Percentiles rank a stretch among this genome's conserved stretches.
These are phyloP conservation scores for Ceratocystis alfenasii DNA, from an alignment of 2,329 filamentous ascomycete genomes.

Conservation along the genomic window DNA sequence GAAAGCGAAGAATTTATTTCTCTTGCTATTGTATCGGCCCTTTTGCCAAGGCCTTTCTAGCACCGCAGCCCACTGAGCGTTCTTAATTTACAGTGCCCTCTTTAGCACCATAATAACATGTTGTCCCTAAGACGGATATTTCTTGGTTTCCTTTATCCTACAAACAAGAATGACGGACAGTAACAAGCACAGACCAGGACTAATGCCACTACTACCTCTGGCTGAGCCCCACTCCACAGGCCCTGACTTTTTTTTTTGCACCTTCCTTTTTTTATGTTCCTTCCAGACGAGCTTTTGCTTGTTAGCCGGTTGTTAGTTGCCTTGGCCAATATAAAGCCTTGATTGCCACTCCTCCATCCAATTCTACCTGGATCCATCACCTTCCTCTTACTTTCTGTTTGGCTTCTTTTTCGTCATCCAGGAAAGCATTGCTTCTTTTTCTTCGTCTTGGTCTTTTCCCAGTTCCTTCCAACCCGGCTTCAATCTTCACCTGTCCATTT, in stretches of 20 bases:
- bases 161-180: background rate
- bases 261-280: slow-evolving; percentile 6
- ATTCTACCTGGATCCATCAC: background rate
- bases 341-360: slow-evolving; percentile 16
- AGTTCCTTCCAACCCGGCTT: background rate
- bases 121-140: too few species aligned
- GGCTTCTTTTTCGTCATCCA: slow-evolving; percentile 10
- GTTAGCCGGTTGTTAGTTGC: slow-evolving; percentile 3
- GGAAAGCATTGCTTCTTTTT: slow-evolving; percentile 9
- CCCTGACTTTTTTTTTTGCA: slow-evolving; percentile 20
- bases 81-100: background rate
- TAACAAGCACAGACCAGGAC: slow-evolving; percentile 3
- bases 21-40: slow-evolving; percentile 5
- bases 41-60: background rate
- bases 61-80: background rate
- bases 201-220: slow-evolving; percentile 10
- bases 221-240: slow-evolving; percentile 21
- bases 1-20: background rate
- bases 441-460: background rate
- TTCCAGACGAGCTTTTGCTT: background rate
- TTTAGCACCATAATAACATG: background rate
- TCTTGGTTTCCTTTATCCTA: background rate
- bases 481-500: background rate
- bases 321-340: slow-evolving; percentile 21
- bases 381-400: background rate